Conservation (phyloP, 129 eudicot genomes). For the Flaveria linearis region DNA sequence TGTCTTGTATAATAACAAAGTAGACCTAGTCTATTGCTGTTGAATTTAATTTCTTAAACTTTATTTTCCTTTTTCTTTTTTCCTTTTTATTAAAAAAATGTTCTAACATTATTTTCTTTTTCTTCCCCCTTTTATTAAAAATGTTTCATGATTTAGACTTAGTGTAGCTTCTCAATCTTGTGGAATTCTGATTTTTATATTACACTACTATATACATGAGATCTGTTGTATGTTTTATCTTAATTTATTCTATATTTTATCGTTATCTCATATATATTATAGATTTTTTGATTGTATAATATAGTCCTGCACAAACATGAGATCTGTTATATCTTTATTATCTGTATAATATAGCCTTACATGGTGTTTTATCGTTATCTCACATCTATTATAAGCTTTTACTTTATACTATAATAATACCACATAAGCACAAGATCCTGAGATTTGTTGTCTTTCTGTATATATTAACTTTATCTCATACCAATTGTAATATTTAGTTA, state of each 20-base stretch:
- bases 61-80: background rate
- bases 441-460: too few species aligned
- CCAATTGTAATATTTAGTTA: too few species aligned
- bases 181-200: too few species aligned
- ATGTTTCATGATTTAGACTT: too few species aligned
- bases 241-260: background rate
- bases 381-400: background rate
- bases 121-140: too few species aligned
- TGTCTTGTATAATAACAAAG: conserved; percentile 2
- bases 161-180: too few species aligned
- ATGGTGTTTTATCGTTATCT: background rate
- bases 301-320: background rate
- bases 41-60: background rate
- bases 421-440: too few species aligned
- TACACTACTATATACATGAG: background rate
- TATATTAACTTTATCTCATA: too few species aligned
- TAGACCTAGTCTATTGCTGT: background rate
- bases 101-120: too few species aligned
- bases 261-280: background rate
- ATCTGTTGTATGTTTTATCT: background rate
- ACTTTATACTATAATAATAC: background rate
- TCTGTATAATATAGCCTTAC: too few species aligned
- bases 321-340: background rate
- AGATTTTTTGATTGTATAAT: background rate
- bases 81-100: background rate